These are phyloP conservation scores for Chalciporus piperatus DNA, from an alignment of 768 basidiomycete species.

Conservation along the genomic window DNA sequence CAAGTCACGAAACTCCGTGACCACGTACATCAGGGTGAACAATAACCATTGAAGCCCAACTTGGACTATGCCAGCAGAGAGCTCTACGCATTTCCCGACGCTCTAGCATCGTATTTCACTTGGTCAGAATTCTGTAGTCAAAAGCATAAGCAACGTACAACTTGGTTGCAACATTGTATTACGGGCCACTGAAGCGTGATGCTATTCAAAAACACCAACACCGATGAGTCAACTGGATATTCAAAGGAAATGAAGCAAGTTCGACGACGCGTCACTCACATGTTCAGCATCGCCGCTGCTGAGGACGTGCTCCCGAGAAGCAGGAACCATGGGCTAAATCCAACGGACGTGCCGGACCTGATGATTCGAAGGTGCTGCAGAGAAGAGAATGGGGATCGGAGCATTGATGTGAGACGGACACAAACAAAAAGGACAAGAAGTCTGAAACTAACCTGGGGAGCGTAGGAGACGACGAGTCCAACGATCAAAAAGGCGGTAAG, in stretches of 20 bases:
- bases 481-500: constrained; percentile 63
- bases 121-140: not conserved
- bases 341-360: constrained; percentile 71
- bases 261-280: constrained; percentile 41
- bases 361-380: constrained; percentile 79
- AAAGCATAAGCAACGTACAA: constrained; percentile 48
- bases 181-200: constrained; percentile 82
- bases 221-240: not conserved
- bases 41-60: constrained; percentile 80
- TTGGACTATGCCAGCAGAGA: constrained; percentile 79
- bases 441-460: constrained; percentile 61
- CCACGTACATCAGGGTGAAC: constrained; percentile 79
- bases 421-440: not conserved
- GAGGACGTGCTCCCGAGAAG: constrained; percentile 84
- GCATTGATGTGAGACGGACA: not conserved
- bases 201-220: constrained; percentile 38
- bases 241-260: constrained; percentile 1
- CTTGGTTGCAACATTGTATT: constrained; percentile 72
- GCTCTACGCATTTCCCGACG: constrained; percentile 69
- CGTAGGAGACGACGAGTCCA: constrained; percentile 80
- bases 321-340: constrained; percentile 89
- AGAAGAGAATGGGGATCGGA: no score
- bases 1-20: not conserved
- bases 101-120: constrained; percentile 40
- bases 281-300: constrained; percentile 81